Conservation (phyloP, 2,329 filamentous ascomycete species). For the Pseudogymnoascus sp. region DNA sequence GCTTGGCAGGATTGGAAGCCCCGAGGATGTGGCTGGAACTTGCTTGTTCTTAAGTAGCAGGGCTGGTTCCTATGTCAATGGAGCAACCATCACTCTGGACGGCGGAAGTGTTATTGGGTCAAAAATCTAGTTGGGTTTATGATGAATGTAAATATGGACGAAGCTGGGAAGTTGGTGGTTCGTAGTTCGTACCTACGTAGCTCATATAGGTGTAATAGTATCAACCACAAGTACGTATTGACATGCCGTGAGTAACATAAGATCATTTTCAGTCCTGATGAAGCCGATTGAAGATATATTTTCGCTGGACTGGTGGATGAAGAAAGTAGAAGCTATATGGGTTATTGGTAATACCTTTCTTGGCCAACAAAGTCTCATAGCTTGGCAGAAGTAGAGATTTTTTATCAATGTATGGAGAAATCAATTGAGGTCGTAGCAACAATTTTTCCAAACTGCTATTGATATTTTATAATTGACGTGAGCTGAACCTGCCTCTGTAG, state of each 20-base stretch:
- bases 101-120: slow-evolving; percentile 43
- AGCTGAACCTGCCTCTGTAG: not conserved
- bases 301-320: not conserved
- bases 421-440: not conserved
- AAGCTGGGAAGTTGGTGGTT: not conserved
- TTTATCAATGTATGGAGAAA: not conserved
- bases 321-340: not conserved
- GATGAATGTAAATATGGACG: not conserved
- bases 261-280: not conserved
- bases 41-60: slow-evolving; percentile 62
- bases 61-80: slow-evolving; percentile 59
- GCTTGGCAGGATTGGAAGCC: slow-evolving; percentile 56
- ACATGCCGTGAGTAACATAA: not conserved
- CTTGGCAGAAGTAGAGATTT: not conserved
- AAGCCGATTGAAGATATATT: not conserved
- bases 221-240: not conserved
- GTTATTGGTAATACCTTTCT: not conserved
- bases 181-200: not conserved
- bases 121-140: slow-evolving; percentile 33
- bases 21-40: slow-evolving; percentile 62
- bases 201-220: not conserved
- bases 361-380: not conserved
- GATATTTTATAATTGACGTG: not conserved
- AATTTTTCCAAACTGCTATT: not conserved
- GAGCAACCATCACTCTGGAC: slow-evolving; percentile 55